phyloP scores from a whole-genome alignment of 2,329 filamentous ascomycete genomes.

The Trichoderma arundinaceum region DNA sequence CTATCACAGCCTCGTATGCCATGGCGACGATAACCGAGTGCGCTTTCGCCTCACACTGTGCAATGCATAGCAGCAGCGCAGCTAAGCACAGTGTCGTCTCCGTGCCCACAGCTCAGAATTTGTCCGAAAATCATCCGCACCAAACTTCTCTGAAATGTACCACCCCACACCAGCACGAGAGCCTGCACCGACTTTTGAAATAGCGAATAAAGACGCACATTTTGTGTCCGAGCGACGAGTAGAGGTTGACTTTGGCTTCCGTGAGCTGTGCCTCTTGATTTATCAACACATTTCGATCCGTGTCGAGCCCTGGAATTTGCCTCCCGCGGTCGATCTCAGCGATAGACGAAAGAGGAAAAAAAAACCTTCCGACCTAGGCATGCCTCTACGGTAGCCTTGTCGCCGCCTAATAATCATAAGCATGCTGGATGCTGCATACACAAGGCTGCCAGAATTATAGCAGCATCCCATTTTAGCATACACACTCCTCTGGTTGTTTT shows the following conservation, averaged over 20 bases:
- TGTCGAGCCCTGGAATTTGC: background rate
- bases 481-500: slow-evolving; percentile 29
- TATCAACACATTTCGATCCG: background rate
- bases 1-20: slow-evolving; percentile 7
- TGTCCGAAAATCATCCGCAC: slow-evolving; percentile 41
- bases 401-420: slow-evolving; percentile 43
- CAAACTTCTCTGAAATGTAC: slow-evolving; percentile 30
- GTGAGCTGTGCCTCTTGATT: background rate
- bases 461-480: slow-evolving; percentile 43
- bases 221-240: slow-evolving; percentile 26
- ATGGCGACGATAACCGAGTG: slow-evolving; percentile 17
- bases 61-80: fast-evolving
- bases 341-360: slow-evolving; percentile 3
- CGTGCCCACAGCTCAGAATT: slow-evolving; percentile 36
- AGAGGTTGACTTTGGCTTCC: slow-evolving; percentile 17
- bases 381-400: slow-evolving; percentile 51
- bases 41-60: slow-evolving; percentile 15
- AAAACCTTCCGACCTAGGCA: slow-evolving; percentile 42
- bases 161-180: slow-evolving; percentile 47
- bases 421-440: slow-evolving; percentile 51
- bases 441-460: slow-evolving; percentile 53
- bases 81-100: slow-evolving; percentile 27
- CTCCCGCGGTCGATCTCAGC: slow-evolving; percentile 33
- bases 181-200: slow-evolving; percentile 51
- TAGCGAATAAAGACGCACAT: slow-evolving; percentile 48